A percentile compares a stretch with the other conserved stretches of the same genome.
Conservation (phyloP, 2,329 filamentous ascomycete genomes). For the Rhynchosporium secalis region DNA sequence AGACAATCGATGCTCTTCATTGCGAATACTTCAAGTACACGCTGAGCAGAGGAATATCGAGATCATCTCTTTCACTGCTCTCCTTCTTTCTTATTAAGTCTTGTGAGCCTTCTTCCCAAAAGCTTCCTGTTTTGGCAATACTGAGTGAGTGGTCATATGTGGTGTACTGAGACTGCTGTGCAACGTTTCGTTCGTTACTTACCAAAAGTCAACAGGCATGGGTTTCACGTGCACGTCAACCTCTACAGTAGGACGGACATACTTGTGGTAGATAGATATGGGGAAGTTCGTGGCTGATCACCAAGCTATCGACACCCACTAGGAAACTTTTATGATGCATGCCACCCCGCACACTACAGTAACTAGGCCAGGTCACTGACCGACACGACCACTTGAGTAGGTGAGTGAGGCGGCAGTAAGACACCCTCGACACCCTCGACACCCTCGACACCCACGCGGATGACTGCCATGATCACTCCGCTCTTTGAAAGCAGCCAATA, state of each 20-base stretch:
- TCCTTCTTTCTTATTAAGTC: no score
- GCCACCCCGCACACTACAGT: slow-evolving; percentile 14
- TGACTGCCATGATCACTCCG: slow-evolving; percentile 11
- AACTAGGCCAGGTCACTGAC: slow-evolving; percentile 10
- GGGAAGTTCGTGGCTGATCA: slow-evolving; percentile 21
- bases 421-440: no score
- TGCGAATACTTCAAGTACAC: no score
- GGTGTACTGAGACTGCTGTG: not conserved
- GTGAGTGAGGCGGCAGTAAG: not conserved
- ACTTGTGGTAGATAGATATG: not conserved
- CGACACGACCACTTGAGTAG: slow-evolving; percentile 1
- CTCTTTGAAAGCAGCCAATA: slow-evolving; percentile 30
- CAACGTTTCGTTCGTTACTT: slow-evolving; percentile 18
- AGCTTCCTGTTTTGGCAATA: slow-evolving; percentile 2
- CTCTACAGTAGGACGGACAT: slow-evolving; percentile 16
- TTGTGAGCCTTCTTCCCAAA: no score
- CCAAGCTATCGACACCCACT: slow-evolving; percentile 12
- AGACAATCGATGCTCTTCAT: no score
- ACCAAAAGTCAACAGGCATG: not conserved
- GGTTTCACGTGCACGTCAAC: not conserved
- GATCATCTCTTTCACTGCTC: no score
- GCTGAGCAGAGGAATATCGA: no score
- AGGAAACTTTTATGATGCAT: slow-evolving; percentile 14
- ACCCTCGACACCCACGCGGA: not conserved
- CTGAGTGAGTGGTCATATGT: slow-evolving; percentile 14